Conservation (phyloP, 441 rosid species). For the Oxalis stricta region DNA sequence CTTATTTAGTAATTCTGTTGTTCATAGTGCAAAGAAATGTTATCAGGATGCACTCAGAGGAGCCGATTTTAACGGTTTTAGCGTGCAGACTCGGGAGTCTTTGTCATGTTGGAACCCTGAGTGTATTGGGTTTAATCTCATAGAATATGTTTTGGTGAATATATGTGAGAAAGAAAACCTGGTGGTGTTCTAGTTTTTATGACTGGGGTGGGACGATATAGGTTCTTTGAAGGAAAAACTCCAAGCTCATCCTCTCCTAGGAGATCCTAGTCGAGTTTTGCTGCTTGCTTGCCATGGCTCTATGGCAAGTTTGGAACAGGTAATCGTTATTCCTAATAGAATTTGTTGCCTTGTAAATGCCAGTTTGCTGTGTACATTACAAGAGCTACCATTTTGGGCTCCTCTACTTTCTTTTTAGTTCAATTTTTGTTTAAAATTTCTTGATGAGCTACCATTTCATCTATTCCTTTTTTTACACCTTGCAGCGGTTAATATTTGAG, state of each 20-base stretch:
- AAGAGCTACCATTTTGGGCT: conserved; percentile 7
- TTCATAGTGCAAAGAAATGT: conserved; percentile 9
- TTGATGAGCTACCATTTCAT: too few species aligned
- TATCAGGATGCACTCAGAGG: conserved; percentile 62
- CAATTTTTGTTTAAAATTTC: too few species aligned
- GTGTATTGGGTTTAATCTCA: conserved; percentile 81
- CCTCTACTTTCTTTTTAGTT: not conserved
- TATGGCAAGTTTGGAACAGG: conserved; percentile 96
- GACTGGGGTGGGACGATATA: conserved; percentile 98
- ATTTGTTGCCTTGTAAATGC: not conserved
- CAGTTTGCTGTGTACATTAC: not conserved
- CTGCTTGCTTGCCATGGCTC: conserved; percentile 92
- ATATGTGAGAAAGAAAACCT: conserved; percentile 61
- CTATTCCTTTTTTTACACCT: conserved; percentile 12
- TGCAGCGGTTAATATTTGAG: conserved; percentile 84
- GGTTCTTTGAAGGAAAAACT: conserved; percentile 75
- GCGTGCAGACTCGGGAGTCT: conserved; percentile 51
- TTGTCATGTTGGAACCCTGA: conserved; percentile 88
- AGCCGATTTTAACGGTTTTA: conserved; percentile 51
- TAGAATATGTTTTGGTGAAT: conserved; percentile 46
- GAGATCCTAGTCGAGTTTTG: conserved; percentile 55
- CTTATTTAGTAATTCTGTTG: conserved; percentile 9
- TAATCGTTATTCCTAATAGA: conserved; percentile 8
- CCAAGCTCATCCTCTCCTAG: conserved; percentile 47
- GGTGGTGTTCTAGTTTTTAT: conserved; percentile 83